A percentile compares a stretch with the other conserved stretches of the same genome.
These are phyloP conservation scores for Colletotrichum cordylinicola DNA, from an alignment of 2,329 filamentous ascomycete species.

Conservation along the genomic window DNA sequence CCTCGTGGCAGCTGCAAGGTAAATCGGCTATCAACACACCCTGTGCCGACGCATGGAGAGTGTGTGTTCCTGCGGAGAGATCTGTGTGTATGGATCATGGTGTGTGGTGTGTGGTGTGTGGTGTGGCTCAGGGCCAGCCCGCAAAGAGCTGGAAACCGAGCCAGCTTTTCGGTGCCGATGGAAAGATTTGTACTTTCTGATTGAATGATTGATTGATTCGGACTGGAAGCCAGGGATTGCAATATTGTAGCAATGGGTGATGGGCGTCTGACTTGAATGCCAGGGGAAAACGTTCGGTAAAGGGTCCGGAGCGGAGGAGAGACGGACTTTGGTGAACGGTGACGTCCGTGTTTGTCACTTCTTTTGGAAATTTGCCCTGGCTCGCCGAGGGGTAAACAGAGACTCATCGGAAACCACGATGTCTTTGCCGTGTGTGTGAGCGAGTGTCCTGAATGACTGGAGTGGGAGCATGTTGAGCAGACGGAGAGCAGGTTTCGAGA, in stretches of 20 bases:
- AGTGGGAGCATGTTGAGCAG: neutral
- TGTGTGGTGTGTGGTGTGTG: neutral
- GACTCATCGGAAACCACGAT: neutral
- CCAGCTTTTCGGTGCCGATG: neutral
- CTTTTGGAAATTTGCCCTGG: neutral
- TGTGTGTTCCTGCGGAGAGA: neutral
- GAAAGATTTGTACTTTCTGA: neutral
- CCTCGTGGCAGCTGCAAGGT: slow-evolving; percentile 23
- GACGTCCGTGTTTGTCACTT: neutral
- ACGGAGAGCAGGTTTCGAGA: neutral
- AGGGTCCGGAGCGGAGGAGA: neutral
- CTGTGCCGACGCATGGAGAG: neutral
- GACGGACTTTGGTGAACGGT: neutral
- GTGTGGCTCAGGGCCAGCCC: neutral
- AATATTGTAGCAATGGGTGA: neutral
- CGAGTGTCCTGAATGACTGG: neutral
- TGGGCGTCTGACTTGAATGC: neutral
- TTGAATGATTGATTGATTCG: neutral
- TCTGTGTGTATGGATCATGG: neutral
- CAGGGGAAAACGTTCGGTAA: neutral
- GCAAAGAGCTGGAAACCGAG: neutral
- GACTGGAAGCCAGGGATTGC: neutral
- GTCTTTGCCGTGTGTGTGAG: neutral
- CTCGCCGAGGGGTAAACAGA: neutral
- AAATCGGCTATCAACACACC: slow-evolving; percentile 21